Evolutionary conservation across 768 basidiomycete genomes (phyloP).

Genomic region (Clitopilus passeckerianus): DNA sequence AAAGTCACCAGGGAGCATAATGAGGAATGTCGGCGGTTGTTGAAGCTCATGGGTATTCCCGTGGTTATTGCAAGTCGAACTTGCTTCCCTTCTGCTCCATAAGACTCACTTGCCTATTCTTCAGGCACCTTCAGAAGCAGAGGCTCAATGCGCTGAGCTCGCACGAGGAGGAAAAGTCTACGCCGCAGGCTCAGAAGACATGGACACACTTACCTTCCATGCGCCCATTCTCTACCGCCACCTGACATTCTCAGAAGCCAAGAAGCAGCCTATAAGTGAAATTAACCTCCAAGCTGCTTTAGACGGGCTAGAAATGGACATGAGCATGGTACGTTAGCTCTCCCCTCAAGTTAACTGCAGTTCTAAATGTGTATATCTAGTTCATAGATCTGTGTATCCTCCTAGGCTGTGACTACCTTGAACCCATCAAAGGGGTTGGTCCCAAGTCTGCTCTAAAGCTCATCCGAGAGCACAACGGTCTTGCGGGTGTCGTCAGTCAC

Average conservation of each 20-base stretch:
- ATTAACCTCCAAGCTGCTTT: conserved; percentile 80
- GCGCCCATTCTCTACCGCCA: conserved; percentile 91
- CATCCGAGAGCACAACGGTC: conserved; percentile 71
- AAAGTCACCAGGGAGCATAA: conserved; percentile 96
- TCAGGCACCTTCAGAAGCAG: conserved; percentile 97
- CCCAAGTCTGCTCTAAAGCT: conserved; percentile 95
- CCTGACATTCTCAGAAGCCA: conserved; percentile 96
- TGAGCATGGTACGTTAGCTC: conserved; percentile 64
- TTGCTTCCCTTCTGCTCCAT: neutral
- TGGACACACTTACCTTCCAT: conserved; percentile 98
- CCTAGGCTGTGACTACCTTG: conserved; percentile 96
- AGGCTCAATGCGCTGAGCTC: conserved; percentile 97
- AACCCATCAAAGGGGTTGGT: conserved; percentile 96
- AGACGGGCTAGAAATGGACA: conserved; percentile 87
- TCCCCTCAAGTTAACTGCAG: too few species aligned
- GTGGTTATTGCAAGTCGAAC: conserved; percentile 69
- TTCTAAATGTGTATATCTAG: conserved; percentile 28
- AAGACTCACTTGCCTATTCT: neutral
- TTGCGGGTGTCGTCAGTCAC: conserved; percentile 72
- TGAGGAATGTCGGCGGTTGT: conserved; percentile 84
- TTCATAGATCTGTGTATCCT: conserved; percentile 97
- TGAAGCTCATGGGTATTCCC: conserved; percentile 95
- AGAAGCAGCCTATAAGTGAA: conserved; percentile 94
- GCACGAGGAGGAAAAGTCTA: conserved; percentile 97
- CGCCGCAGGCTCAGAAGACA: conserved; percentile 97